These are phyloP conservation scores for Plicaturopsis crispa DNA, from an alignment of 768 basidiomycete genomes.

Conservation along the genomic window DNA sequence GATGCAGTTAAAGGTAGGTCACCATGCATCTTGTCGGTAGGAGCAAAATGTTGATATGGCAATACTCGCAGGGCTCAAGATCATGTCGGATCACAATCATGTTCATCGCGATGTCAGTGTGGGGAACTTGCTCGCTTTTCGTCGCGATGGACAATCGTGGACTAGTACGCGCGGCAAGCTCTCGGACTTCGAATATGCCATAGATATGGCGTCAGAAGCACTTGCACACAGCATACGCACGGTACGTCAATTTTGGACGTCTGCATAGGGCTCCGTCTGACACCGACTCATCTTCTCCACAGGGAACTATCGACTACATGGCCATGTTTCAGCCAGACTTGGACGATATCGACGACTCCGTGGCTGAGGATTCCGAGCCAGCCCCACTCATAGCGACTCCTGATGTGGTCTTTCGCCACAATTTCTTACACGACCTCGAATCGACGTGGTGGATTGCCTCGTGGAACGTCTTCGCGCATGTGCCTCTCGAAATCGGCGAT, in stretches of 20 bases:
- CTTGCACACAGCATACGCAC: not conserved
- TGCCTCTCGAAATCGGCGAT: too few relatives aligned
- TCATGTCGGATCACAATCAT: not conserved
- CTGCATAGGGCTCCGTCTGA: too few relatives aligned
- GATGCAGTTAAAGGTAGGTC: not conserved
- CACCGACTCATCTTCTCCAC: too few relatives aligned
- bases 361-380: not conserved
- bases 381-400: not conserved
- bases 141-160: too few relatives aligned
- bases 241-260: too few relatives aligned
- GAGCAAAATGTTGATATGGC: not conserved
- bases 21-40: not conserved
- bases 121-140: not conserved
- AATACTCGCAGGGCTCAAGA: not conserved
- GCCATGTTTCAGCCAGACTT: conserved; percentile 3
- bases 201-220: not conserved
- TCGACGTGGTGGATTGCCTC: conserved; percentile 10
- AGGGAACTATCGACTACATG: conserved; percentile 13
- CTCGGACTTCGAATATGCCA: not conserved
- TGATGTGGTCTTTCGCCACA: conserved; percentile 2
- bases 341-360: not conserved
- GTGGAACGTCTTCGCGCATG: conserved; percentile 5
- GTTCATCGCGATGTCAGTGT: not conserved
- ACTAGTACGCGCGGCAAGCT: not conserved
- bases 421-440: conserved; percentile 9